Conservation (phyloP, 768 basidiomycete species). For the Trametes maxima region DNA sequence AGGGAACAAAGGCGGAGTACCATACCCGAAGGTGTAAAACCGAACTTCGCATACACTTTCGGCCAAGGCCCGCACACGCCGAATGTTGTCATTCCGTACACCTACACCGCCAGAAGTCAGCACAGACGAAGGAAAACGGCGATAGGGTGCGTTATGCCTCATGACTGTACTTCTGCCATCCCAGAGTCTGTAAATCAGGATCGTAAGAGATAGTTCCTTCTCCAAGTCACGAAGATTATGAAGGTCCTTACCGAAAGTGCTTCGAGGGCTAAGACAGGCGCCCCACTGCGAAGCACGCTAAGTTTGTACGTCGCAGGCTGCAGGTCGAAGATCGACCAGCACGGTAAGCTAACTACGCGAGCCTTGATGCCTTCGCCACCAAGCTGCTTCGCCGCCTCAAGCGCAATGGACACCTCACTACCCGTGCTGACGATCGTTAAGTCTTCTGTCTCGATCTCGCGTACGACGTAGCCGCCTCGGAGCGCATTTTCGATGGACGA, state of each 20-base stretch:
- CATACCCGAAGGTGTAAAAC: conserved; percentile 75
- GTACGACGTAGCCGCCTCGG: conserved; percentile 88
- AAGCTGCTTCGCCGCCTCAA: conserved; percentile 85
- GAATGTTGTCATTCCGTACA: conserved; percentile 75
- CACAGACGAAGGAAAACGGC: conserved; percentile 11
- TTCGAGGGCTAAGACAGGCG: conserved; percentile 88
- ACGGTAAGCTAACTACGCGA: conserved; percentile 86
- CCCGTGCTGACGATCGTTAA: conserved; percentile 89
- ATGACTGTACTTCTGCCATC: conserved; percentile 90
- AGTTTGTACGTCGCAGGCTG: conserved; percentile 80
- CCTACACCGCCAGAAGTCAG: conserved; percentile 38
- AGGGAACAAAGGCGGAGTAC: conserved; percentile 18
- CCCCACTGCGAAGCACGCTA: conserved; percentile 84
- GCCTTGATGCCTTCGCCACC: conserved; percentile 76
- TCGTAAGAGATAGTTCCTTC: neutral
- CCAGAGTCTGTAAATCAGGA: conserved; percentile 50
- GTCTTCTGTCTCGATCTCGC: conserved; percentile 79
- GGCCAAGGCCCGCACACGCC: conserved; percentile 90
- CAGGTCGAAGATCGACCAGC: conserved; percentile 85
- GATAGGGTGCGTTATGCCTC: conserved; percentile 49
- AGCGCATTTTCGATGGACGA: conserved; percentile 83
- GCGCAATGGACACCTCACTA: conserved; percentile 84
- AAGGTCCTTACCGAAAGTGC: conserved; percentile 58
- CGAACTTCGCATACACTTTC: conserved; percentile 90
- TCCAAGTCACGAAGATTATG: neutral